These are phyloP conservation scores for Leptographium galeiforme DNA, from an alignment of 2,329 filamentous ascomycete genomes.

Conservation along the genomic window DNA sequence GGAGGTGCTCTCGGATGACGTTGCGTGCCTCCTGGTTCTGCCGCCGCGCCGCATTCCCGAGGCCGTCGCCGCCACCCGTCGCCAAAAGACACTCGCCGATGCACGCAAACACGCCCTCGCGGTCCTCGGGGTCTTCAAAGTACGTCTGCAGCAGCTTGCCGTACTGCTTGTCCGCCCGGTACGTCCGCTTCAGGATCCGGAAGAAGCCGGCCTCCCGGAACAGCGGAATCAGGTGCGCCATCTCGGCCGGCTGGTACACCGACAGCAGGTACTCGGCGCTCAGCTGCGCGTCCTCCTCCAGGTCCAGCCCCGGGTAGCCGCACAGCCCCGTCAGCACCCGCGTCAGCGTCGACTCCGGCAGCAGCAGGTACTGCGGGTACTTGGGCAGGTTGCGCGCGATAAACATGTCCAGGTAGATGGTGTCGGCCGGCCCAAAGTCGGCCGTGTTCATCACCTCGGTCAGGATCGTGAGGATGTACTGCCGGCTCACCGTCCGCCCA, in stretches of 20 bases:
- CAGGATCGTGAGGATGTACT: constrained; percentile 84
- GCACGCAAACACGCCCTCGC: constrained; percentile 62
- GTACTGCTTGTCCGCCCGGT: constrained; percentile 67
- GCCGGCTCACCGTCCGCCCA: constrained; percentile 65
- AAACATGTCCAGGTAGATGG: constrained; percentile 97
- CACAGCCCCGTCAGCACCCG: constrained; percentile 73
- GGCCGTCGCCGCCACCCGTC: not conserved
- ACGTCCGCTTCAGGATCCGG: constrained; percentile 81
- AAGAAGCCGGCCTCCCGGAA: constrained; percentile 76
- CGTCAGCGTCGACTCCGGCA: constrained; percentile 75
- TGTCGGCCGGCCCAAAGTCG: constrained; percentile 67
- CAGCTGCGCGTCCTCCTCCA: constrained; percentile 90
- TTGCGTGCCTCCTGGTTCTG: constrained; percentile 59
- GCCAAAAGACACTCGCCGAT: constrained; percentile 59
- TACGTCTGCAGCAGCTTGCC: constrained; percentile 65
- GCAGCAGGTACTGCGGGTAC: constrained; percentile 86
- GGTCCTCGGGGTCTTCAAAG: constrained; percentile 72
- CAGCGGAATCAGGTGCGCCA: constrained; percentile 59
- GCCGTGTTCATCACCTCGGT: constrained; percentile 75
- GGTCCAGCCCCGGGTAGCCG: constrained; percentile 65
- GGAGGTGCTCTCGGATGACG: constrained; percentile 52
- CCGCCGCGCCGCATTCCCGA: constrained; percentile 33
- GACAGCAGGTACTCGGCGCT: constrained; percentile 92
- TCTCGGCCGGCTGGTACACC: constrained; percentile 78
- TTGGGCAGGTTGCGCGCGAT: constrained; percentile 91